Base-by-base conservation (phyloP, 2,329 filamentous ascomycete species). In the Oidium heveae region DNA sequence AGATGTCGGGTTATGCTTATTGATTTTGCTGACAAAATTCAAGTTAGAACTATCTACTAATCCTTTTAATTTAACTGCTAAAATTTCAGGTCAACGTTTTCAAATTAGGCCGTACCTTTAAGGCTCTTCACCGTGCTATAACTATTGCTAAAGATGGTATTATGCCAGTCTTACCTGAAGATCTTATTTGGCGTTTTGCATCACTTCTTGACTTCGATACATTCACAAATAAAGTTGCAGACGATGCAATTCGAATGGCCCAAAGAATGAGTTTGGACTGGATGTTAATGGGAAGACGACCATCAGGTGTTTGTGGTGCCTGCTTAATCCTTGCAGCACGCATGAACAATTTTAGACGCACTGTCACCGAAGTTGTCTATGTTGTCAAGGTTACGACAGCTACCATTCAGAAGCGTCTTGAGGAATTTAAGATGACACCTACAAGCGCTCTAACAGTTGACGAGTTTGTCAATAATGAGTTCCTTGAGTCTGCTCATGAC, bases 341-440 rank as follows among this genome's bases (percentile, higher is more conserved):
- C 54, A 96, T 96, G 83, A 94, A 95, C 74, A 96, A 96, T 67
- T 98, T 93, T 65, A 83, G 89, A 47, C 81, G 91, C 18, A 94
- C 87, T 0, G 80, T 94, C 13, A 79, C 87, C 33, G 91, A 98
- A 68, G 84, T 98, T 9, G 89, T 96, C n/a, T 96, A 94, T 65
- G 85, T 95, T 39, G 89, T 95, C 65, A 96, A 95, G 65, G 88
- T 96, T 53, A 93, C 88, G 44, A 93, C 93, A 59, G 77, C 86
- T 57, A 98, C 91, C 8, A 86, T 98, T 57, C 84, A 87, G 63
- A 86, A 89, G 65, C 86, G 91, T 58, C 71, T 98, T 10, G 81
- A 88, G 59, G 91, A 98, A 64, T 98, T 96, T 68, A 86, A 85
- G 59, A 76, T 81, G 34, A 94, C 89, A 0, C 83, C 86, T 58